Base-by-base conservation (phyloP, 2,329 filamentous ascomycete genomes). In the Hypoxylon sp. region DNA sequence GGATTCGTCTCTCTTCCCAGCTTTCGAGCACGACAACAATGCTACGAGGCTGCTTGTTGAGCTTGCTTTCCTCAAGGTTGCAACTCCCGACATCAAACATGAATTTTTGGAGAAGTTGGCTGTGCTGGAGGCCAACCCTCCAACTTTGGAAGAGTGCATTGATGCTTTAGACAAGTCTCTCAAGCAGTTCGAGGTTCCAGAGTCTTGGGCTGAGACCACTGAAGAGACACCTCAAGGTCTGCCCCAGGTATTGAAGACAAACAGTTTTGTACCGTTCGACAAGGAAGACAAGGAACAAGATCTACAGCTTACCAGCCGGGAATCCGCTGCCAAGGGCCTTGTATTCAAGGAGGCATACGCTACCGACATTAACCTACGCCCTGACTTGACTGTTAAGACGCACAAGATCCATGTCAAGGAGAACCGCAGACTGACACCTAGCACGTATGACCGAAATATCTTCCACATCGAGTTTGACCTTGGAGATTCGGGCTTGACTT, bases 391-490 rank as follows among this genome's bases (percentile, higher is more conserved):
- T 7, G 85, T 90, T 67, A 91, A 93, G 82, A 97, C 93, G 2
- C 87, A 83, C 65, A 90, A 91, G 30, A 88, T 97, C 44, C 88
- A 86, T 45, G 92, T 99, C 72, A 91, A 95, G 78, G 94, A 97
- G 78, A 97, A 96, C 76, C 90, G 94, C 56, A 86, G 94, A 59
- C 82, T 99, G 46, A 99, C 94, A 0, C 94, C 94, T 2, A 66
- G 74, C 16, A 88, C 86, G 21, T 99, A 99, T 69, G 92, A 97
- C 73, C 91, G 94, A 64, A 97, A 99, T 80, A 97, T 99, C 73
- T 99, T 99, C 87, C 94, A 99, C 77, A 97, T 99, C 57, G 94
- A 99, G 75, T 99, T 99, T 67, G 94, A 97, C 68, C 84, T 99
- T 16, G 93, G 93, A 54, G 75, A 87, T 66, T 96, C 93, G 23